Evolutionary conservation across 345 rosid species (phyloP).

Genomic region (Reutealis trisperma): DNA sequence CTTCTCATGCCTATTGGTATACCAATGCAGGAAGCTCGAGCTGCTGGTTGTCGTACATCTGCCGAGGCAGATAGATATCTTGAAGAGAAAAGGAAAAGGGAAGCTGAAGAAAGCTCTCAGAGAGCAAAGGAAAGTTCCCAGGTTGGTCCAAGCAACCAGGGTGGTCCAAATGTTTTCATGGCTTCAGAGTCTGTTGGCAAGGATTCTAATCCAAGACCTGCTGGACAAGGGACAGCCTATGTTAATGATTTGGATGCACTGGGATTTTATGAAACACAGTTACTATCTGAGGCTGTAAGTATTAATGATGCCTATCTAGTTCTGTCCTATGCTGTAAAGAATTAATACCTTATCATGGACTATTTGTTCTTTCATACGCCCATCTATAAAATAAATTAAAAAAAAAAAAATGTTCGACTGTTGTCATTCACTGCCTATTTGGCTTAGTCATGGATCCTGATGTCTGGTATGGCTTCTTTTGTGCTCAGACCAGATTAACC

Average conservation of each 20-base stretch:
- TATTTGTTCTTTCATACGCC: background rate
- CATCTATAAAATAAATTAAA: background rate
- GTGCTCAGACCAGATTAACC: background rate
- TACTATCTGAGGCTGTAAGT: constrained; percentile 86
- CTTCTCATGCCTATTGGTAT: constrained; percentile 15
- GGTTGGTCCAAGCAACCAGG: constrained; percentile 49
- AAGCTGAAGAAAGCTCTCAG: constrained; percentile 70
- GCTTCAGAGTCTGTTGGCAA: constrained; percentile 42
- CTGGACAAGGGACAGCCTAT: constrained; percentile 47
- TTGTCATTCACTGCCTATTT: background rate
- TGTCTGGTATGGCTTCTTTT: background rate
- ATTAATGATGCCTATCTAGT: background rate
- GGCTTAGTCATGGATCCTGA: background rate
- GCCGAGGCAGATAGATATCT: constrained; percentile 78
- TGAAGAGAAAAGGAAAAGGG: constrained; percentile 67
- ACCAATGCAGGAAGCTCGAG: constrained; percentile 73
- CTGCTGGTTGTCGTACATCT: constrained; percentile 84
- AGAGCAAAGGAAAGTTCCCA: constrained; percentile 68
- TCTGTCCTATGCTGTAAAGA: background rate
- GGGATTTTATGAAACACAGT: constrained; percentile 59
- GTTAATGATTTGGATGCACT: constrained; percentile 56
- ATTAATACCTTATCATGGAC: background rate
- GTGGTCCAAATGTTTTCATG: constrained; percentile 41
- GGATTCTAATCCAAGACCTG: constrained; percentile 46
- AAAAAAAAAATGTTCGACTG: background rate